phyloP scores from a whole-genome alignment of 345 rosid genomes.

The Boechera stricta region DNA sequence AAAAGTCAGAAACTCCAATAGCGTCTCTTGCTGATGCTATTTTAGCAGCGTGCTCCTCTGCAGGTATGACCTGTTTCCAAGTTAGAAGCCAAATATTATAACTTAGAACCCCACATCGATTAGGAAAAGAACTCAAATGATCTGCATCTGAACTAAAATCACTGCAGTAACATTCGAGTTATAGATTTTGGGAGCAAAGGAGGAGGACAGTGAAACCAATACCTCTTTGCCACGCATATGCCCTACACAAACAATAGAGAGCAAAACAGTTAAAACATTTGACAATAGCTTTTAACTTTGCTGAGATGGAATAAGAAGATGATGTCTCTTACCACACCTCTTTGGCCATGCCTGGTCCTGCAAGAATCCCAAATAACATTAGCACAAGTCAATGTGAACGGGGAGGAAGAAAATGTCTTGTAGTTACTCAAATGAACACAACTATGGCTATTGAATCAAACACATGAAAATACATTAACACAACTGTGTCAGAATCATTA shows the following conservation, averaged over 20 bases:
- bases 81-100: slow-evolving; percentile 7
- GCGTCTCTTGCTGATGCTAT: slow-evolving; percentile 64
- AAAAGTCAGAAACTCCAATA: slow-evolving; percentile 58
- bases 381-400: slow-evolving; percentile 10
- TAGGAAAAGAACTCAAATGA: not conserved
- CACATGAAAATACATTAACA: not conserved
- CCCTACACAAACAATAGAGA: slow-evolving; percentile 40
- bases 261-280: not conserved
- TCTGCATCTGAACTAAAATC: not conserved
- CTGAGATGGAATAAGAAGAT: not conserved
- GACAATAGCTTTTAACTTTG: slow-evolving; percentile 18
- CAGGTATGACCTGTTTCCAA: slow-evolving; percentile 53
- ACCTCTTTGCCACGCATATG: slow-evolving; percentile 70
- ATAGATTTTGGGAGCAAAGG: not conserved
- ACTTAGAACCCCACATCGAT: not conserved
- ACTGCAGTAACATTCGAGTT: not conserved
- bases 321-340: slow-evolving; percentile 55
- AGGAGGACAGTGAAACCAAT: slow-evolving; percentile 14
- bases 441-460: not conserved
- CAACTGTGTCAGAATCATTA: not conserved
- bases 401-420: not conserved
- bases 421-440: slow-evolving; percentile 12
- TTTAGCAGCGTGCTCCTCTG: slow-evolving; percentile 63
- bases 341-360: slow-evolving; percentile 73
- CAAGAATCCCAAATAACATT: slow-evolving; percentile 20